Percentiles rank a stretch among this genome's conserved stretches.
Evolutionary conservation across 768 basidiomycete species (phyloP).

Genomic region (Termitomyces bulborhizus): DNA sequence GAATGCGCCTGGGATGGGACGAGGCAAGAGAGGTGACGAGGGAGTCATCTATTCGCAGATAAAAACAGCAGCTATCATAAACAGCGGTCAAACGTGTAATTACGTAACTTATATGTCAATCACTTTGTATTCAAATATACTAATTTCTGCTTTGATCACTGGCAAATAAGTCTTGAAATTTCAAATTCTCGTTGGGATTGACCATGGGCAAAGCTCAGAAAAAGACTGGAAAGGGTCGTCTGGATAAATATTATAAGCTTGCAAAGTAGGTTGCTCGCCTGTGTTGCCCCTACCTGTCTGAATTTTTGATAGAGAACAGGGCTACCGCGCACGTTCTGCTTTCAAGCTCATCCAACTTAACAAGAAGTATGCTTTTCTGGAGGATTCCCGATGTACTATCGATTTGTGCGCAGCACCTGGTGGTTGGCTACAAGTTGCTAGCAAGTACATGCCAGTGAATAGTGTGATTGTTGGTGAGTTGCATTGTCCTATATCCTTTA

Average conservation of each 20-base stretch:
- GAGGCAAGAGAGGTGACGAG: constrained; percentile 23
- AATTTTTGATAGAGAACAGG: constrained; percentile 74
- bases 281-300: neutral
- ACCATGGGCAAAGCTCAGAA: constrained; percentile 78
- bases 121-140: constrained; percentile 2
- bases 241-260: constrained; percentile 97
- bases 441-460: constrained; percentile 94
- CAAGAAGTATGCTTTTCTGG: constrained; percentile 93
- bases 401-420: constrained; percentile 99
- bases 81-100: neutral
- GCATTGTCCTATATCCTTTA: neutral
- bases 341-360: constrained; percentile 99
- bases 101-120: constrained; percentile 5
- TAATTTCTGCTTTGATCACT: constrained; percentile 1
- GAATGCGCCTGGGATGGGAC: constrained; percentile 3
- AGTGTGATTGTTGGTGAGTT: constrained; percentile 83
- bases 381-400: constrained; percentile 85
- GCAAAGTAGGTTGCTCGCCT: constrained; percentile 56
- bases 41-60: constrained; percentile 13
- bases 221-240: constrained; percentile 93
- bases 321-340: constrained; percentile 97
- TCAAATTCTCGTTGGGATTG: neutral
- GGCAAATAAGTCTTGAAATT: neutral
- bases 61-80: too few relatives aligned
- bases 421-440: constrained; percentile 98